Evolutionary conservation across 257 asterid species (phyloP).

Genomic region (Rehmannia glutinosa): DNA sequence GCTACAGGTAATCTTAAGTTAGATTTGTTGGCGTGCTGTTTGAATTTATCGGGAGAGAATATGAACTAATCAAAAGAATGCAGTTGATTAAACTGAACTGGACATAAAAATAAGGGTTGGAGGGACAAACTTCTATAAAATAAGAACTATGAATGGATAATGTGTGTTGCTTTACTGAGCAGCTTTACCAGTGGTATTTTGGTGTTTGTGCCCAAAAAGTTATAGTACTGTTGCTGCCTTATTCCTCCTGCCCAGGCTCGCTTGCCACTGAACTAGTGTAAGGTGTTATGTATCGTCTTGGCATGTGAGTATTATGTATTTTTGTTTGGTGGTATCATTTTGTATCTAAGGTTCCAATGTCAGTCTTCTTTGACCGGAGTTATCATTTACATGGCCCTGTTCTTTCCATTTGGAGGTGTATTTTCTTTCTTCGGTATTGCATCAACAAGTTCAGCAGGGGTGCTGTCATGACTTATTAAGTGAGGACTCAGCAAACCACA

Average conservation of each 20-base stretch:
- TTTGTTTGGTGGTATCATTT: too few relatives aligned
- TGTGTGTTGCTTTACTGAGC: background rate
- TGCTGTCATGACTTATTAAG: background rate
- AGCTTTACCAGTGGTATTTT: background rate
- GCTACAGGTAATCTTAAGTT: conserved; percentile 6
- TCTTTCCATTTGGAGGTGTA: background rate
- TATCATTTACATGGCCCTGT: background rate
- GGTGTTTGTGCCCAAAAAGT: background rate
- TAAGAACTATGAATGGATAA: background rate
- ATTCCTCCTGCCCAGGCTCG: background rate
- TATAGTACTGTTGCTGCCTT: background rate
- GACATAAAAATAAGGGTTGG: background rate
- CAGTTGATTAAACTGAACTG: background rate
- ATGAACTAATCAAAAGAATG: background rate
- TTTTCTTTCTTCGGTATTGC: background rate
- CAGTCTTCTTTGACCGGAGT: background rate
- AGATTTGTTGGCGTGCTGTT: background rate
- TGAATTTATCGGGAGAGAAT: background rate
- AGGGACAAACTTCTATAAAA: background rate
- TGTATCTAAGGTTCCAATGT: background rate
- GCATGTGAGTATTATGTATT: too few relatives aligned
- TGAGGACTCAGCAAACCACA: background rate
- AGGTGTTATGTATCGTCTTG: background rate
- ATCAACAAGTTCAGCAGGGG: background rate
- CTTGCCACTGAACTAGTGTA: background rate